Evolutionary conservation across 1,139 yeast species (phyloP), one percentile per base, ranked within the genome.

Genomic region (Meyerozyma guilliermondii): DNA sequence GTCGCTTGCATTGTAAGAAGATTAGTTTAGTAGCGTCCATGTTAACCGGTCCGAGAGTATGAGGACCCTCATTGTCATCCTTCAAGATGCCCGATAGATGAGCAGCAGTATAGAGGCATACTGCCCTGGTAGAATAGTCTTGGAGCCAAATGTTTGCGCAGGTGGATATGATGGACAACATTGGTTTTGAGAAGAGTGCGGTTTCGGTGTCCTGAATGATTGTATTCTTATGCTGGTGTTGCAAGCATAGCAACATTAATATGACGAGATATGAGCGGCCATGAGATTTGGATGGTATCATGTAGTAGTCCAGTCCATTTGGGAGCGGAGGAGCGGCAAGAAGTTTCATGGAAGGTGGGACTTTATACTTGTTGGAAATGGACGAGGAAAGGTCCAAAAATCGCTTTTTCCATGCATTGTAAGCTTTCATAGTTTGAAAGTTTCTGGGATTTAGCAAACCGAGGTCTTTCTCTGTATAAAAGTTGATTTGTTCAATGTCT

Each of bases 61-160:
- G 53, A 1, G 55, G 41, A 34, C 50, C 52, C 1, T 46, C 34
- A 30, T 38, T 22, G 24, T 60, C 54, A 42, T 66, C 71, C 41
- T 60, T 63, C 42, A 76, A 50, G 4, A 70, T 53, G 1, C 68
- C 68, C 1, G 74, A 58, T 27, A 64, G 49, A 51, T 78, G 80
- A 4, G 78, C 75, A 3, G 81, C 84, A 4, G 81, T 73, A 41
- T 75, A 76, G 4, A 81, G 50, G 2, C 81, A 55, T 0, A 76
- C 70, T 0, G 81, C 78, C 44, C 76, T 63, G 0, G 89, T 70
- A 0, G 80, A 66, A 7, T 60, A 59, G 44, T 76, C 77, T 5
- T 85, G 59, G 46, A 86, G 65, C 95, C 95, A 86, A 39, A 79
- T 66, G 39, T 66, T 70, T 5, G 81, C 67, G 44, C 80, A 76